Evolutionary conservation across 805 yeast species (phyloP), one percentile per base, ranked within the genome.

Genomic region (Cyberlindnera meyerae): DNA sequence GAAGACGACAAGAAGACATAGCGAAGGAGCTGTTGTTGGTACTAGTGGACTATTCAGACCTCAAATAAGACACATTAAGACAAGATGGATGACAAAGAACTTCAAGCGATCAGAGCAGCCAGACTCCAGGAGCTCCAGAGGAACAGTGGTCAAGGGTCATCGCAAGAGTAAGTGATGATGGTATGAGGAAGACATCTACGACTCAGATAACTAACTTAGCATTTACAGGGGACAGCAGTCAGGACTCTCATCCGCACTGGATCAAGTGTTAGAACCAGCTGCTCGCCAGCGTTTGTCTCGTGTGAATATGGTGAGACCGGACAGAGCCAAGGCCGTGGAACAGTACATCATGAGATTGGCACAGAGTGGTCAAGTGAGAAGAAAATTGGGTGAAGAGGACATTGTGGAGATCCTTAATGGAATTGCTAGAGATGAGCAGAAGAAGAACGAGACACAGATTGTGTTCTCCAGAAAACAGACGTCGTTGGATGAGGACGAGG

Each of bases 41-140:
- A n/a, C n/a, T n/a, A n/a, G n/a, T n/a, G n/a, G n/a, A n/a, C n/a
- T n/a, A n/a, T n/a, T n/a, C n/a, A n/a, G n/a, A n/a, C n/a, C n/a
- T n/a, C n/a, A n/a, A n/a, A n/a, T n/a, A n/a, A n/a, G n/a, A n/a
- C n/a, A n/a, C n/a, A 11, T 12, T 24, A 24, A n/a, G 11, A 8
- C 16, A 14, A 7, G 9, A 87, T 88, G 96, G 96, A 86, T 51
- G 90, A 87, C 57, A 62, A 78, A 16, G 98, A 90, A 60, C 66
- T 90, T 41, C 78, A 81, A 49, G 96, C 96, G 22, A 84, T 90
- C 45, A 75, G 97, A 50, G 87, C 86, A 30, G 97, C 97, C n/a
- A 75, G 97, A 48, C 62, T 90, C 49, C 80, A 82, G 17, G 96
- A 90, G 60, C 66, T 90, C 44, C 94, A 84, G 57, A 68, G 72